Base-by-base conservation (phyloP, 805 yeast species). In the Grigorovia yakushimaensis region DNA sequence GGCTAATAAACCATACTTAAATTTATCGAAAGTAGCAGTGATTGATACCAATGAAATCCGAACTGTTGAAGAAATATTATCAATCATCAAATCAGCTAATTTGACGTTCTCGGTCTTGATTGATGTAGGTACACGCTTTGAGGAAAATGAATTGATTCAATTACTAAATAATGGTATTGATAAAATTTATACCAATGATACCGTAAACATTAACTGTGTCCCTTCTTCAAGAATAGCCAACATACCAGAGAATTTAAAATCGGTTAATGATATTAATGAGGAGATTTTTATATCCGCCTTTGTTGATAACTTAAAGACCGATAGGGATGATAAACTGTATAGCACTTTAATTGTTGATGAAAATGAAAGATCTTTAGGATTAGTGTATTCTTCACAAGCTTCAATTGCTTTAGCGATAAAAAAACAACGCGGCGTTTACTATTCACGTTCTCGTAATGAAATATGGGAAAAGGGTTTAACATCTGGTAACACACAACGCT, bases 391-490 rank as follows among this genome's bases (percentile, higher is more conserved):
- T 0, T 87, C 96, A 0, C 67, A 67, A 39, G 88, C 84, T 56
- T 86, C 96, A 33, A 79, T 93, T 58, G 68, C 76, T 41, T 89
- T 84, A 57, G 93, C 98, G 11, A 77, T 93, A 55, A 78, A 78
- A 50, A 82, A 86, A 20, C 76, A 78, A 44, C 79, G 86, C 9
- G 98, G 98, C 49, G 96, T 93, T 2, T 93, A 93, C 67, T 96
- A 84, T 66, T 87, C 96, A 8, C 82, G 98, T 58, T 71, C 75
- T 47, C 81, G 84, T 59, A 81, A 87, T 51, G 98, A 95, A 41
- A 74, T 93, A 49, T 93, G 98, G 98, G 84, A 82, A 65, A 93
- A 93, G 66, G 98, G 98, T 27, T 83, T 84, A 47, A 86, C 96
- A 1, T 84, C 95, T n/a, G 98, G 98, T 19, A 95, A 95, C 45